These are phyloP conservation scores for Colletotrichum sublineola DNA, from an alignment of 2,329 filamentous ascomycete genomes.

Conservation along the genomic window DNA sequence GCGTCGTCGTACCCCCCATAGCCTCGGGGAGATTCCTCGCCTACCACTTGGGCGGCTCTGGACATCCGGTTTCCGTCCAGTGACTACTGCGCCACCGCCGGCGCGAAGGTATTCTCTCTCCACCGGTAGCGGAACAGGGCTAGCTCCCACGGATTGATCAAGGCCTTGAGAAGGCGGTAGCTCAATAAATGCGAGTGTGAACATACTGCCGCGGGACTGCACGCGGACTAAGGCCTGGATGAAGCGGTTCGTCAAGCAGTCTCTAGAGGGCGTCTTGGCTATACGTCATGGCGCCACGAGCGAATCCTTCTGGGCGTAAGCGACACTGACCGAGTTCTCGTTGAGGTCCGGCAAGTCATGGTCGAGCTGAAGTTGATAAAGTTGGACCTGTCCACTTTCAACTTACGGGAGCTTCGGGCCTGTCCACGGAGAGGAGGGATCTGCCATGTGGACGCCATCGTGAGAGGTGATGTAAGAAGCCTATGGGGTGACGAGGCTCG, in stretches of 20 bases:
- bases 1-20: constrained; percentile 60
- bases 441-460: constrained; percentile 16
- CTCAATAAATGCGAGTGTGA: constrained; percentile 62
- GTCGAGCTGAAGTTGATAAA: constrained; percentile 61
- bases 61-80: constrained; percentile 60
- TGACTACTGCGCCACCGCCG: constrained; percentile 58
- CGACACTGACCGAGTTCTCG: constrained; percentile 38
- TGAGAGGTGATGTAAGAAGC: not conserved
- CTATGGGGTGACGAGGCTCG: not conserved
- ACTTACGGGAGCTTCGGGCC: constrained; percentile 37
- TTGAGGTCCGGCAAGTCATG: constrained; percentile 58
- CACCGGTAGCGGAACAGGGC: constrained; percentile 60
- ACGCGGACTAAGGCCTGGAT: constrained; percentile 61
- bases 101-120: constrained; percentile 58
- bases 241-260: constrained; percentile 61
- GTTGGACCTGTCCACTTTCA: constrained; percentile 49
- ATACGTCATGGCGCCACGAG: not conserved
- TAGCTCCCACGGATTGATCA: constrained; percentile 63
- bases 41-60: constrained; percentile 53
- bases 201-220: constrained; percentile 61
- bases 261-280: constrained; percentile 57
- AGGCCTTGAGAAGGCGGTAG: constrained; percentile 60
- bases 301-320: not conserved
- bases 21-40: constrained; percentile 51
- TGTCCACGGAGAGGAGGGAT: constrained; percentile 27